Percentiles rank a stretch among this genome's conserved stretches.
These are phyloP conservation scores for Spathaspora girioi DNA, from an alignment of 805 yeast species.

Conservation along the genomic window DNA sequence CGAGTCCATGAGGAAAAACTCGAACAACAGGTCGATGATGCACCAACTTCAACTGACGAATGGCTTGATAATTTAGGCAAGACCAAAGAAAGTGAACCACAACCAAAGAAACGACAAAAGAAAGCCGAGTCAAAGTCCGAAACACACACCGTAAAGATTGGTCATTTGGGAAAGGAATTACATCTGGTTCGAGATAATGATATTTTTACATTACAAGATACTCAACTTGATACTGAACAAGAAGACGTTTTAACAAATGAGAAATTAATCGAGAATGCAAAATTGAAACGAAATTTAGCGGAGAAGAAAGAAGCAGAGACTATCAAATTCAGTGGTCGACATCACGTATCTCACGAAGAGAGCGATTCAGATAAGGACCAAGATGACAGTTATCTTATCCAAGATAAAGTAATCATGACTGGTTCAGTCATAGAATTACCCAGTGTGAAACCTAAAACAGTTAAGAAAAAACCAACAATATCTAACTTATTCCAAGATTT, in stretches of 20 bases:
- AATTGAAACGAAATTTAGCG: slow-evolving; percentile 25
- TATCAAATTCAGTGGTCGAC: slow-evolving; percentile 20
- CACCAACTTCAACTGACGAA: slow-evolving; percentile 24
- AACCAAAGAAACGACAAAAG: neutral
- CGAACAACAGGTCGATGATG: neutral
- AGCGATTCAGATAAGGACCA: slow-evolving; percentile 11
- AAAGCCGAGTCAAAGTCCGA: neutral
- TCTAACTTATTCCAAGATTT: slow-evolving; percentile 6
- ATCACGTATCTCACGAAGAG: slow-evolving; percentile 3
- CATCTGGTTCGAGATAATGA: slow-evolving; percentile 35
- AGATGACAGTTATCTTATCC: slow-evolving; percentile 6
- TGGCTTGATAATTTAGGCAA: slow-evolving; percentile 37
- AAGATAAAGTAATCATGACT: slow-evolving; percentile 5
- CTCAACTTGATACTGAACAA: slow-evolving; percentile 30
- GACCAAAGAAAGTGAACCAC: neutral
- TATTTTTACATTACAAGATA: slow-evolving; percentile 57
- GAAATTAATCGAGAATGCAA: slow-evolving; percentile 19
- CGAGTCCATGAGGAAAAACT: neutral
- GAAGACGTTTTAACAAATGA: slow-evolving; percentile 38
- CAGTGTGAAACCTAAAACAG: neutral
- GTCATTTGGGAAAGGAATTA: slow-evolving; percentile 44
- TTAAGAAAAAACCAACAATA: neutral
- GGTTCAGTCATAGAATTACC: slow-evolving; percentile 3
- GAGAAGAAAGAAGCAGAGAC: slow-evolving; percentile 21
- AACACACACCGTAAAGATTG: slow-evolving; percentile 30